phyloP scores from a whole-genome alignment of 2,329 filamentous ascomycete species.

The Cercospora canescens region DNA sequence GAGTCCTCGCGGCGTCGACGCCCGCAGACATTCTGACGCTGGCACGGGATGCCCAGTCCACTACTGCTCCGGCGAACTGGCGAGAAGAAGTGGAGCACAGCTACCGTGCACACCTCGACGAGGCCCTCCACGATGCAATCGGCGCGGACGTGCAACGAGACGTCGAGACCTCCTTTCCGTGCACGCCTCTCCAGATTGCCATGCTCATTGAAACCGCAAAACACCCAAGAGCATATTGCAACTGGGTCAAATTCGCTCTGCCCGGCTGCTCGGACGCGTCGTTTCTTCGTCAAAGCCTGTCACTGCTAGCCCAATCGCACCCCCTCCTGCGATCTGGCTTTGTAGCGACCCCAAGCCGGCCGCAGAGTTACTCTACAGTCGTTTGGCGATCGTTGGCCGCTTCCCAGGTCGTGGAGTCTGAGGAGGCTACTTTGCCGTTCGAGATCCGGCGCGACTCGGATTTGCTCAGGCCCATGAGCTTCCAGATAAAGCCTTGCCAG shows the following conservation, averaged over 20 bases:
- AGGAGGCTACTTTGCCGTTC: conserved; percentile 23
- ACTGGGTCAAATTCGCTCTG: conserved; percentile 70
- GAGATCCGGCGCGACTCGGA: conserved; percentile 31
- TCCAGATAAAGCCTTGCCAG: conserved; percentile 53
- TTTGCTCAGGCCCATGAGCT: conserved; percentile 59
- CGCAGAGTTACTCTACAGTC: conserved; percentile 60
- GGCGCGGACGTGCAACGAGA: conserved; percentile 2
- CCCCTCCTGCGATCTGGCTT: conserved; percentile 76
- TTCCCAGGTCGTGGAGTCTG: conserved; percentile 32
- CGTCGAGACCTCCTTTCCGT: conserved; percentile 53
- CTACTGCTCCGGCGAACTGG: background rate
- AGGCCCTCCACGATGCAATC: conserved; percentile 4
- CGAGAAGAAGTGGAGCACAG: background rate
- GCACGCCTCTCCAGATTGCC: conserved; percentile 72
- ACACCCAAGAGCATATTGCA: conserved; percentile 68
- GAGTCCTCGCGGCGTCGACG: conserved; percentile 61
- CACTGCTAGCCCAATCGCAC: conserved; percentile 55
- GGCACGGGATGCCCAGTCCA: background rate
- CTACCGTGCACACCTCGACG: conserved; percentile 14
- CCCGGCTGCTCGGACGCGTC: conserved; percentile 26
- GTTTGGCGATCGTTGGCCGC: conserved; percentile 57
- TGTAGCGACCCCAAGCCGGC: conserved; percentile 45
- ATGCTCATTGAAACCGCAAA: conserved; percentile 76
- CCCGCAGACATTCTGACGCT: conserved; percentile 31
- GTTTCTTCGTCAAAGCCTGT: conserved; percentile 46